These are phyloP conservation scores for Arachis monticola DNA, from an alignment of 331 rosid genomes.

Conservation along the genomic window DNA sequence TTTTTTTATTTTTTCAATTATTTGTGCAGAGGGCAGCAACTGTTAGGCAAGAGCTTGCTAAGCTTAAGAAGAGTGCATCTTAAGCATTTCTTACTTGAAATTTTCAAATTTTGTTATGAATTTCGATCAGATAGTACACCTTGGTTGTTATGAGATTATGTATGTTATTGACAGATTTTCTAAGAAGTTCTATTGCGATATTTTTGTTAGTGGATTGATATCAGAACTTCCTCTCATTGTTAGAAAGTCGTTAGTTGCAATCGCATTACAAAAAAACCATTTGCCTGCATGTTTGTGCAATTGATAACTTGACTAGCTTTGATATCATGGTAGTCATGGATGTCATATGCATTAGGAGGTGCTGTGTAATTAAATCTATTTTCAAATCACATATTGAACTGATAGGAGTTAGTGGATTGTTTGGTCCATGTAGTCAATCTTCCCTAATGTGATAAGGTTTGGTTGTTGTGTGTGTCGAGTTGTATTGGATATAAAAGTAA, in stretches of 20 bases:
- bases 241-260: conserved; percentile 14
- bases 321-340: neutral
- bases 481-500: no score
- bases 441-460: no score
- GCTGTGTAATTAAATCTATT: no score
- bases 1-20: neutral
- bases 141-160: conserved; percentile 16
- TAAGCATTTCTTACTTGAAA: conserved; percentile 38
- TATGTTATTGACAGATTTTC: conserved; percentile 15
- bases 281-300: neutral
- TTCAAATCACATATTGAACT: no score
- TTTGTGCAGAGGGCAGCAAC: conserved; percentile 59
- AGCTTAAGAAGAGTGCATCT: conserved; percentile 52
- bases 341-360: neutral
- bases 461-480: no score
- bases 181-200: conserved; percentile 14
- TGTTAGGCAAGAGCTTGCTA: conserved; percentile 64
- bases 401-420: no score
- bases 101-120: conserved; percentile 47
- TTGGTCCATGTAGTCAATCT: no score
- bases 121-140: conserved; percentile 31
- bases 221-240: neutral
- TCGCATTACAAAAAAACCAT: neutral
- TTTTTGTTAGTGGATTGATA: conserved; percentile 21
- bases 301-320: neutral